A percentile compares a stretch with the other conserved stretches of the same genome.
Evolutionary conservation across 1,284 basidiomycete species (phyloP).

Genomic region (Cutaneotrichosporon cyanovorans): DNA sequence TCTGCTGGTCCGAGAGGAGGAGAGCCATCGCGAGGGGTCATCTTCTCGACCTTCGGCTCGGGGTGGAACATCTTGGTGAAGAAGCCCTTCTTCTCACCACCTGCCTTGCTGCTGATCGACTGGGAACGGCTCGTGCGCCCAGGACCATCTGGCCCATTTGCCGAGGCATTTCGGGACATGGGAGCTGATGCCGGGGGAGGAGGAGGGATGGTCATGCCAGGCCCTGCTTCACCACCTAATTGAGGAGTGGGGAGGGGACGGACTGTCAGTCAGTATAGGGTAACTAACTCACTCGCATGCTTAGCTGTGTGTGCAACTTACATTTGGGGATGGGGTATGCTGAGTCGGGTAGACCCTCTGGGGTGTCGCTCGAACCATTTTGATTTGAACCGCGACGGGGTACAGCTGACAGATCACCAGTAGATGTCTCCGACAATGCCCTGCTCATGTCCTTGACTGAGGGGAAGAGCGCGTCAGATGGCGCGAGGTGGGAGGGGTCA

Average conservation of each 20-base stretch:
- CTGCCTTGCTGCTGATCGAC: constrained; percentile 18
- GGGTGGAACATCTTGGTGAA: constrained; percentile 45
- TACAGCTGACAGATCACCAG: constrained; percentile 4
- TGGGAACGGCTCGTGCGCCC: constrained; percentile 9
- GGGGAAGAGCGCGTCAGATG: neutral
- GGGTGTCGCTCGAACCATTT: constrained; percentile 6
- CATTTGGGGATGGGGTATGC: constrained; percentile 36
- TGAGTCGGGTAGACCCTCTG: constrained; percentile 18
- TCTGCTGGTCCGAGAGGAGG: constrained; percentile 36
- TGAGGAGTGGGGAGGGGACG: constrained; percentile 33
- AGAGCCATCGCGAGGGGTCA: constrained; percentile 25
- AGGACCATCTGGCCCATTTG: constrained; percentile 15
- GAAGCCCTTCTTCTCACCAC: constrained; percentile 43
- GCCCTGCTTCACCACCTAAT: constrained; percentile 1
- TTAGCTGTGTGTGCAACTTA: constrained; percentile 10
- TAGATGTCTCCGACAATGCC: constrained; percentile 7
- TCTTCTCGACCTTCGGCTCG: constrained; percentile 29
- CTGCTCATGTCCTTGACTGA: constrained; percentile 12
- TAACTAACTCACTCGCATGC: no score
- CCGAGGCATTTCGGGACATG: constrained; percentile 35
- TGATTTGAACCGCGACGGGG: neutral
- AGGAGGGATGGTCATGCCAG: constrained; percentile 35
- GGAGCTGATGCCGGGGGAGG: constrained; percentile 30
- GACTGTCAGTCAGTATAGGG: constrained; percentile 20
- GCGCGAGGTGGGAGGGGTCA: neutral